Percentiles rank a stretch among this genome's conserved stretches.
phyloP scores from a whole-genome alignment of 2,329 filamentous ascomycete genomes.

The Lasiodiplodia sp. region DNA sequence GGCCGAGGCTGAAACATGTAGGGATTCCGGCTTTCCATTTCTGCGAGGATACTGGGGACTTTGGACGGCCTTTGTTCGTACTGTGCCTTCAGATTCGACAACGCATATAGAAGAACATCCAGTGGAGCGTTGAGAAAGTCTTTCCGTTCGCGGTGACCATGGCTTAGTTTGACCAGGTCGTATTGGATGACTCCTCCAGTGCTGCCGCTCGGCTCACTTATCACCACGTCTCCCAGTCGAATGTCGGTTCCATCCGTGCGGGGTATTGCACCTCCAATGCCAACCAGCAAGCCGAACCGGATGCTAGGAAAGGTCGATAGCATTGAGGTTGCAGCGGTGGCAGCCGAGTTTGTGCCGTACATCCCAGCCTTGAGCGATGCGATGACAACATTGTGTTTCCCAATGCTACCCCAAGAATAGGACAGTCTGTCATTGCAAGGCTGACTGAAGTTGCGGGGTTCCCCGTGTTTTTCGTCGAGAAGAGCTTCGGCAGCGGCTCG shows the following conservation, averaged over 20 bases:
- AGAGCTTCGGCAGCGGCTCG: not conserved
- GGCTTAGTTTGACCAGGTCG: not conserved
- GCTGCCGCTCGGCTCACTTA: not conserved
- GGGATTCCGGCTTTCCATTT: not conserved
- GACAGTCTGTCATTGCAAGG: not conserved
- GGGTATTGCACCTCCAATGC: not conserved
- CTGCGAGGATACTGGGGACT: not conserved
- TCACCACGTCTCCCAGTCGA: not conserved
- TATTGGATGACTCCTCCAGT: not conserved
- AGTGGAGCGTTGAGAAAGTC: conserved; percentile 24
- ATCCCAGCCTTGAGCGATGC: not conserved
- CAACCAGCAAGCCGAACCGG: not conserved
- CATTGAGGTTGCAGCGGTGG: not conserved
- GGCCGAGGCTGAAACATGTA: not conserved
- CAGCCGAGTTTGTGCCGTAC: not conserved
- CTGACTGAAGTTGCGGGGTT: not conserved
- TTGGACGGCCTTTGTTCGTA: not conserved
- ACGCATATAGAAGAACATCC: conserved; percentile 7
- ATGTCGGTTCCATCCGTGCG: not conserved
- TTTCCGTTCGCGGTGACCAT: not conserved
- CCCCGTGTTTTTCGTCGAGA: not conserved
- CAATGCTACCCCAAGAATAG: not conserved
- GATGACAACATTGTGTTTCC: conserved; percentile 1
- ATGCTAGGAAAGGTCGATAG: not conserved
- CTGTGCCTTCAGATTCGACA: not conserved